Base-by-base conservation (phyloP, 495 filamentous ascomycete genomes). In the Pseudotulostoma volvatum region DNA sequence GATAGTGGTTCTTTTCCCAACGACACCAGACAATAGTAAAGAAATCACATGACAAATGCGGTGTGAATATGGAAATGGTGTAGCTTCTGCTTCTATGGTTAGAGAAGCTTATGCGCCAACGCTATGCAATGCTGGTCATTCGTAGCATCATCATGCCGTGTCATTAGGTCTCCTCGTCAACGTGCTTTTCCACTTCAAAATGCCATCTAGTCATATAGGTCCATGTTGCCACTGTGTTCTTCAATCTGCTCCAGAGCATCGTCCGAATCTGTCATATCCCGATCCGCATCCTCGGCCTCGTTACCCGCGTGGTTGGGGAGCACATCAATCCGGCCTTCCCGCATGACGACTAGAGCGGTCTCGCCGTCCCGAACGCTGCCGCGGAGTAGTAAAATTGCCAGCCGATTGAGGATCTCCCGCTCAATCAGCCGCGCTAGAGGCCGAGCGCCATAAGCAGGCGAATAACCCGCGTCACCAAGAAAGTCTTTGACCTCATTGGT, bases 341-440 rank as follows among this genome's bases (percentile, higher is more conserved):
- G 73, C 51, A 95, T 62, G 23, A 82, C 74, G 25, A 95, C 84
- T 16, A 69, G 63, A 2, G 88, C 90, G 2, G 55, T 52, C 59
- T 97, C 90, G 16, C 86, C 85, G 51, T 97, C 87, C 46, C 66
- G 70, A 52, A 97, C 77, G 31, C 68, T 73, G 36, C 86, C 86
- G 21, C 85, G 70, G 9, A 97, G 71, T 36, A 97, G 84, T 39
- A 94, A 67, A 17, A 97, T 78, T 0, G 90, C 90, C 39, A 97
- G 61, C 21, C 77, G 77, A 56, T 97, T 97, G 44, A 97, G 73
- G 19, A 97, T 81, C 57, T 97, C 90, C 57, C 85, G 84, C 64
- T 97, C 66, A 44, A 97, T 92, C 45, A 97, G 70, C 25, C 90
- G 71, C 28, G 75, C 75, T 4, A 97, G 63, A 15, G 90, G 90